Evolutionary conservation across 78 protist species (phyloP).

Genomic region (Planoprotostelium fungivorum): DNA sequence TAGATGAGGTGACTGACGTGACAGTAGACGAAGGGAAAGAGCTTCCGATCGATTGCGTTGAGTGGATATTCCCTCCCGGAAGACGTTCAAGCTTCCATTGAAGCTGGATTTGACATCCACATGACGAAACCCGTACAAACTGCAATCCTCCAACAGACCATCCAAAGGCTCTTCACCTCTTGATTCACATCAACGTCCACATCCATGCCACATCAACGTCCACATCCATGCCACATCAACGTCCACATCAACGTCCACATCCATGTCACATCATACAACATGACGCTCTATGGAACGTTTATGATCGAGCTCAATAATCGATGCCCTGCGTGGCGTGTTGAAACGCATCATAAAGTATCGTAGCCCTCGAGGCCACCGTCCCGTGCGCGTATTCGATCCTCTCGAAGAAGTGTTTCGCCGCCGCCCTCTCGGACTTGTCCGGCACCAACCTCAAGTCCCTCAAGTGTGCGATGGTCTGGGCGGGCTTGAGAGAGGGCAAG

Average conservation of each 20-base stretch:
- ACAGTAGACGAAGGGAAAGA: not conserved
- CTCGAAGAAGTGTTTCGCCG: constrained; percentile 42
- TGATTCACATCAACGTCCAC: no score
- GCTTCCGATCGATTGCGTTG: not conserved
- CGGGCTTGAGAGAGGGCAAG: constrained; percentile 74
- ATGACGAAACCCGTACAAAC: not conserved
- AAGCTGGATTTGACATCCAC: not conserved
- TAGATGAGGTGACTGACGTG: not conserved
- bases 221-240: no score
- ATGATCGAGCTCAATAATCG: not conserved
- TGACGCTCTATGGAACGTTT: no score
- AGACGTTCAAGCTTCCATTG: not conserved
- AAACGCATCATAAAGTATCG: not conserved
- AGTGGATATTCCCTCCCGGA: not conserved
- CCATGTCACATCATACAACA: no score
- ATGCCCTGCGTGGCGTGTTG: not conserved
- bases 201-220: no score
- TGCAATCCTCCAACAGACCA: not conserved
- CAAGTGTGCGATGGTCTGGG: constrained; percentile 59
- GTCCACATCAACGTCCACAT: no score
- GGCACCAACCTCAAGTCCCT: constrained; percentile 57
- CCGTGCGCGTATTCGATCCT: not conserved
- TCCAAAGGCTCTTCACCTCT: no score
- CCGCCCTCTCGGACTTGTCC: constrained; percentile 50
- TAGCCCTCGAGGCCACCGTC: not conserved